phyloP scores from a whole-genome alignment of 768 basidiomycete species.

The Trametes elegans region DNA sequence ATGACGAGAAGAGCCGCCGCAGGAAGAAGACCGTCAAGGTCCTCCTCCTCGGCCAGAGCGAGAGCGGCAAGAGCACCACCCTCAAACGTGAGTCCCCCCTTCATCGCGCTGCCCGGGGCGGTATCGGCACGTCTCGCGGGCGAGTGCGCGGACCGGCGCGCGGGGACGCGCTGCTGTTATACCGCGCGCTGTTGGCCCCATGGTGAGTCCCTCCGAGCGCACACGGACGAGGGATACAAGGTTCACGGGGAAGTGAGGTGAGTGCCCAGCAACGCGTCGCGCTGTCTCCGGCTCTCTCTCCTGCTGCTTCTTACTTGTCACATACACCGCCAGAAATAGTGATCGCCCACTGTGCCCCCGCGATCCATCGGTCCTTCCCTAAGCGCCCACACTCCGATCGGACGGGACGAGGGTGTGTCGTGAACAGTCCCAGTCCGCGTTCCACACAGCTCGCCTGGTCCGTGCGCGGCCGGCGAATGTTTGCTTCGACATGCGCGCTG shows the following conservation, averaged over 20 bases:
- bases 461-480: no score
- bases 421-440: no score
- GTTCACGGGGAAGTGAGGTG: slow-evolving; percentile 15
- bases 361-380: slow-evolving; percentile 10
- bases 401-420: no score
- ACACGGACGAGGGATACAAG: slow-evolving; percentile 15
- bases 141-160: no score
- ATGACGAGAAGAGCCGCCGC: slow-evolving; percentile 59
- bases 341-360: slow-evolving; percentile 9
- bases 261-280: slow-evolving; percentile 9
- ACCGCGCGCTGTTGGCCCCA: background rate
- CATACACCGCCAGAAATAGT: slow-evolving; percentile 9
- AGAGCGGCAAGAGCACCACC: slow-evolving; percentile 87
- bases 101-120: background rate
- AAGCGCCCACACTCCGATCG: slow-evolving; percentile 11
- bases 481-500: no score
- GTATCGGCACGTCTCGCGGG: slow-evolving; percentile 5
- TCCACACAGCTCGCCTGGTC: background rate
- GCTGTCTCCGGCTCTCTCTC: background rate
- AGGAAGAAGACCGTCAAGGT: slow-evolving; percentile 67
- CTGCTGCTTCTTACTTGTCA: slow-evolving; percentile 11
- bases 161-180: background rate
- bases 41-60: slow-evolving; percentile 82
- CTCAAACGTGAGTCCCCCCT: slow-evolving; percentile 70
- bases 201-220: slow-evolving; percentile 6